Evolutionary conservation across 441 rosid genomes (phyloP).

Genomic region (Mallotus japonicus): DNA sequence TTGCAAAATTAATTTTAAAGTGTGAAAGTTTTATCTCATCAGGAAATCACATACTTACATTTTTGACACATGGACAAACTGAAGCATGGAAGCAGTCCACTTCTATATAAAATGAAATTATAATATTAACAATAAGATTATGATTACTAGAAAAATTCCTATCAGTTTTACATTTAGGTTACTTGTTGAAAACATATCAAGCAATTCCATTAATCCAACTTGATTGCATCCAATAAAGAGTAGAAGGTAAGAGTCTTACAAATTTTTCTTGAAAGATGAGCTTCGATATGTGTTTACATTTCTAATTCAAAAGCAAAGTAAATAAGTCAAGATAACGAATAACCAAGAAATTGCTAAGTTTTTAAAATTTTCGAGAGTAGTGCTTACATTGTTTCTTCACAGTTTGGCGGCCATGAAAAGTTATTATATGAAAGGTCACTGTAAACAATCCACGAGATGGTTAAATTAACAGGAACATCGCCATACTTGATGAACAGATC

Average conservation of each 20-base stretch:
- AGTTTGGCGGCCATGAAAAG: slow-evolving; percentile 26
- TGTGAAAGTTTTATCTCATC: too few species aligned
- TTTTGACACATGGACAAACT: neutral
- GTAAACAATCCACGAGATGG: slow-evolving; percentile 1
- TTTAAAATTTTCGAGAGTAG: neutral
- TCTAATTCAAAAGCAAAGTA: slow-evolving; percentile 20
- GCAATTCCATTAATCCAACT: slow-evolving; percentile 7
- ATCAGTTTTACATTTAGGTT: too few species aligned
- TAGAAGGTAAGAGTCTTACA: too few species aligned
- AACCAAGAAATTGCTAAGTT: neutral
- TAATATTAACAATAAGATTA: too few species aligned
- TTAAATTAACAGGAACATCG: too few species aligned
- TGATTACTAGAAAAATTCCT: too few species aligned
- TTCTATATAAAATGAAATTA: slow-evolving; percentile 2
- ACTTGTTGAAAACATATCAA: too few species aligned
- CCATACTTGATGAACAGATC: too few species aligned
- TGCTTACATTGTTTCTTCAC: slow-evolving; percentile 23
- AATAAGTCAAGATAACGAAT: neutral
- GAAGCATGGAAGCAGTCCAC: slow-evolving; percentile 11
- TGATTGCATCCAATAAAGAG: neutral
- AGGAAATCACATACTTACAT: neutral
- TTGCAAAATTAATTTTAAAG: too few species aligned
- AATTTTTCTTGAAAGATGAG: slow-evolving; percentile 9
- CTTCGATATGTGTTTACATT: slow-evolving; percentile 33
- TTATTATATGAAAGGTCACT: slow-evolving; percentile 43